Evolutionary conservation across 257 asterid genomes (phyloP), one percentile per base, ranked within the genome.

Genomic region (Phtheirospermum japonicum): DNA sequence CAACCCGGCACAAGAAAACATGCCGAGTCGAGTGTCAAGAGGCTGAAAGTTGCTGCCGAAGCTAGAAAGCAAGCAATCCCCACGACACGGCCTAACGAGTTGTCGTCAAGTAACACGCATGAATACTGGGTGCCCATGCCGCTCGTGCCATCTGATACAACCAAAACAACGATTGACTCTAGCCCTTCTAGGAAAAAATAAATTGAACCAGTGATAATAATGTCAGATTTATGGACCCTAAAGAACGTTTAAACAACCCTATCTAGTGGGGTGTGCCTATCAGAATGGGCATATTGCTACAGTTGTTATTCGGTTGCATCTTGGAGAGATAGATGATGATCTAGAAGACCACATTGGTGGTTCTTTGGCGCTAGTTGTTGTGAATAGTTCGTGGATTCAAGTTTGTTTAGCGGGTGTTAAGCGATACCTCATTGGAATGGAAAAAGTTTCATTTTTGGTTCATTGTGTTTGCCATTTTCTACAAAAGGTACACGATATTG

Each of bases 331-430:
- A 12, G 19, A 17, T 23, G 80, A 67, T 30, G 80, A 69, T 55
- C 23, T 91, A 34, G 33, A 84, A 50, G 75, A 80, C 26, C 98
- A 88, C 57, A 39, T 84, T 2, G 98, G 86, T 13, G 98, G 98
- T 45, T 78, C 95, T 2, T 7, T 86, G 19, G 79, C 79, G 23
- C 67, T 86, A 61, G 83, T 74, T 33, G 59, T 91, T 52, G 90
- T 91, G 6, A 88, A 91, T 66, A 86, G 96, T 65, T 43, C 82
- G n/a, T 82, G 95, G 87, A 64, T 80, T 59, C 95, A 84, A 67
- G 79, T 74, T 45, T 61, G 55, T 57, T 75, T 86, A 58, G 95
- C 95, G 0, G 95, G 89, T 37, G 68, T 81, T 57, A 84, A 94
- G 5, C 84, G 98, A 96, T 86, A 80, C 68, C 73, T 88, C 28